Conservation (phyloP, 2,329 filamentous ascomycete genomes). For the Trichoderma breve region DNA sequence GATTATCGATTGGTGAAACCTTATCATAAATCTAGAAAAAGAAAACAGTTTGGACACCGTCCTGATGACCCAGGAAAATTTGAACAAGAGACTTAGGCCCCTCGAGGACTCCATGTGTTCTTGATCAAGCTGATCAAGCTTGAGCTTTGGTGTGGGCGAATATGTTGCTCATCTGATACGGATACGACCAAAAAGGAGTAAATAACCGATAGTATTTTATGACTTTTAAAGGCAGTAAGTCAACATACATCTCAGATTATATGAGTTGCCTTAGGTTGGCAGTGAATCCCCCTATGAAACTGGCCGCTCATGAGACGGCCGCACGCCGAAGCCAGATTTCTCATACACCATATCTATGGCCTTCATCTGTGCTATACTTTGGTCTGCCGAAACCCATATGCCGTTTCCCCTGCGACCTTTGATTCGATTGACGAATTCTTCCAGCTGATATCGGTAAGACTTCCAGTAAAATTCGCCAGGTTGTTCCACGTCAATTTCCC, state of each 20-base stretch:
- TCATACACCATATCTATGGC: slow-evolving; percentile 2
- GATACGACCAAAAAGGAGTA: too few species aligned
- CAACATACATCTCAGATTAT: neutral
- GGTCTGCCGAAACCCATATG: neutral
- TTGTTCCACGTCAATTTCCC: neutral
- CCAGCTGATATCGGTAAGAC: neutral
- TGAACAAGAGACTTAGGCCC: too few species aligned
- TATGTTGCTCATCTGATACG: too few species aligned
- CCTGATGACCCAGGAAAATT: too few species aligned
- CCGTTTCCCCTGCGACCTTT: neutral
- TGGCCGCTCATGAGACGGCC: neutral
- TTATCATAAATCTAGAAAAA: neutral
- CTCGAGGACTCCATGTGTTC: too few species aligned
- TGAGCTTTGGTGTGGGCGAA: too few species aligned
- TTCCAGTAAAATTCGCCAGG: neutral
- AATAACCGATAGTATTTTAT: too few species aligned
- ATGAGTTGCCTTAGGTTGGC: neutral
- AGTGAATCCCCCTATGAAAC: neutral
- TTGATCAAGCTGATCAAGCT: too few species aligned
- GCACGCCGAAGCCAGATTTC: neutral
- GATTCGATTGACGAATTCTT: neutral
- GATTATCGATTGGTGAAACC: neutral
- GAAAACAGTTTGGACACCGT: neutral
- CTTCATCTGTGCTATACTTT: neutral
- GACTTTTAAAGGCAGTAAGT: neutral